These are phyloP conservation scores for Rhododendron griersonianum DNA, from an alignment of 148 eudicot genomes.

Conservation along the genomic window DNA sequence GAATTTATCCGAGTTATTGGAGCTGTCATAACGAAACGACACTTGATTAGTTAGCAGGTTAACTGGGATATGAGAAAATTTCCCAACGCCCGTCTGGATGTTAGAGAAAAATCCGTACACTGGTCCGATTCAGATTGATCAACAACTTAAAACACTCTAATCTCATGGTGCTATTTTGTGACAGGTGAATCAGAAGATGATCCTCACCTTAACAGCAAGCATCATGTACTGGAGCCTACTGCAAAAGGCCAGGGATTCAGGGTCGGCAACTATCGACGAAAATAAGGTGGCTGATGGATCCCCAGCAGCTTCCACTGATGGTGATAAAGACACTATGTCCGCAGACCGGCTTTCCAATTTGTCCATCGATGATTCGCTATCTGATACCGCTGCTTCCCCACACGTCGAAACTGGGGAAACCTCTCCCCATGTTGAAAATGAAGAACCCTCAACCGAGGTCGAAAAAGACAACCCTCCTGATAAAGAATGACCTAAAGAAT, in stretches of 20 bases:
- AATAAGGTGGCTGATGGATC: conserved; percentile 27
- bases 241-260: conserved; percentile 40
- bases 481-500: background rate
- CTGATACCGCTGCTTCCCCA: conserved; percentile 13
- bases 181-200: conserved; percentile 96
- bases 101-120: background rate
- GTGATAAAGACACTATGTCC: conserved; percentile 11
- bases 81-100: background rate
- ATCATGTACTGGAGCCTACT: conserved; percentile 96
- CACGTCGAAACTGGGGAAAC: conserved; percentile 10
- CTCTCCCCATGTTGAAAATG: background rate
- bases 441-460: background rate
- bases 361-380: conserved; percentile 18
- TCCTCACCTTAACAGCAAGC: conserved; percentile 80
- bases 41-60: background rate
- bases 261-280: conserved; percentile 17
- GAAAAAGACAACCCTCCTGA: background rate
- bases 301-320: conserved; percentile 23
- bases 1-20: background rate
- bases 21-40: background rate
- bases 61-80: background rate
- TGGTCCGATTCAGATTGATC: background rate
- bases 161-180: background rate
- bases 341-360: conserved; percentile 9
- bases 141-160: background rate